A percentile compares a stretch with the other conserved stretches of the same genome.
These are phyloP conservation scores for Ceratocystis smalleyi DNA, from an alignment of 2,329 filamentous ascomycete genomes.

Conservation along the genomic window DNA sequence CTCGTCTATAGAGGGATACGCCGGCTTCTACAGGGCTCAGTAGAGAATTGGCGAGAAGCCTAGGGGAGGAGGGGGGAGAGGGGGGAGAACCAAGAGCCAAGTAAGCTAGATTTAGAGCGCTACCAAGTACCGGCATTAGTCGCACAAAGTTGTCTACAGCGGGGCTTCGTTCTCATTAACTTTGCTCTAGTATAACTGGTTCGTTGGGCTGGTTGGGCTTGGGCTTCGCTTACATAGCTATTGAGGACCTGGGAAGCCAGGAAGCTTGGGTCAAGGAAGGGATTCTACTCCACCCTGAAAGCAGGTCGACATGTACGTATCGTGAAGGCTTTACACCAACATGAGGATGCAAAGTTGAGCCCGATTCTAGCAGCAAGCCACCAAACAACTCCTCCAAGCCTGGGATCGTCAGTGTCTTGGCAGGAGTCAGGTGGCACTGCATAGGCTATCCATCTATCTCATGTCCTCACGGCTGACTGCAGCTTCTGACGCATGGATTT, in stretches of 20 bases:
- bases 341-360: too few relatives aligned
- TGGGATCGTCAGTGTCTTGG: not conserved
- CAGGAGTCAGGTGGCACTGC: not conserved
- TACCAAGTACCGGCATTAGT: not conserved
- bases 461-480: not conserved
- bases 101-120: not conserved
- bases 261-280: not conserved
- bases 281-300: not conserved
- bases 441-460: not conserved
- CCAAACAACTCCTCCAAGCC: not conserved
- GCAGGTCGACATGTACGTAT: not conserved
- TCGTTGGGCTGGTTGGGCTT: not conserved
- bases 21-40: not conserved
- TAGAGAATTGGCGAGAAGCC: not conserved
- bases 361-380: not conserved
- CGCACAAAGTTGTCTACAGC: not conserved
- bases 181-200: not conserved
- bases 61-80: not conserved
- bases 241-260: not conserved
- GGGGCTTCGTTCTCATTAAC: not conserved
- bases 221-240: not conserved
- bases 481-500: not conserved
- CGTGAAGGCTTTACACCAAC: too few relatives aligned
- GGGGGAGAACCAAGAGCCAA: not conserved
- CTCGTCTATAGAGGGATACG: too few relatives aligned